Conservation (phyloP, 306 rosid genomes). For the Ceratonia siliqua region DNA sequence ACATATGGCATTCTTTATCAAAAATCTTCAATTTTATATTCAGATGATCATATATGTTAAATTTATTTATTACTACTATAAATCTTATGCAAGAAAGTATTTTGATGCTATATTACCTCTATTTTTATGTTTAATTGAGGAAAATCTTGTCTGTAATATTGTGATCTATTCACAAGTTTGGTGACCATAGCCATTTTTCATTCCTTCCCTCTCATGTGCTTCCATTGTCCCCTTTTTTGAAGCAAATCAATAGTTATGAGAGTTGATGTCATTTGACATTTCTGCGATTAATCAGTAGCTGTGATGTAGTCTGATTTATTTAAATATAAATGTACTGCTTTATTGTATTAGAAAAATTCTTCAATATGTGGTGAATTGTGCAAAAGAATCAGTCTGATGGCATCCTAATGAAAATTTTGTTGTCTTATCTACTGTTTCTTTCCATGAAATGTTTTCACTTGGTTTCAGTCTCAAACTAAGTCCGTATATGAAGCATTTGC, state of each 20-base stretch:
- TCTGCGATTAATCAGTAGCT: background rate
- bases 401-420: constrained; percentile 9
- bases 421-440: constrained; percentile 8
- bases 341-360: background rate
- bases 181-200: background rate
- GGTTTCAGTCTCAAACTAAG: background rate
- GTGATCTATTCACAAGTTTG: background rate
- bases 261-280: background rate
- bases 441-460: background rate
- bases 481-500: background rate
- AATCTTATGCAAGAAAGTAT: background rate
- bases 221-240: background rate
- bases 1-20: constrained; percentile 90
- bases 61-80: background rate
- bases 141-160: background rate
- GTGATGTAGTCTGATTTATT: background rate
- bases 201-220: background rate
- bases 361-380: background rate
- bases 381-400: background rate
- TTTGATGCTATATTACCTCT: background rate
- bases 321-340: background rate
- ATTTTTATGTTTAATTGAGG: too few relatives aligned
- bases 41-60: constrained; percentile 56
- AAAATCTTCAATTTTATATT: constrained; percentile 97
- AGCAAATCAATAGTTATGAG: background rate